Evolutionary conservation across 768 basidiomycete genomes (phyloP).

Genomic region (Amanita brunnescens): DNA sequence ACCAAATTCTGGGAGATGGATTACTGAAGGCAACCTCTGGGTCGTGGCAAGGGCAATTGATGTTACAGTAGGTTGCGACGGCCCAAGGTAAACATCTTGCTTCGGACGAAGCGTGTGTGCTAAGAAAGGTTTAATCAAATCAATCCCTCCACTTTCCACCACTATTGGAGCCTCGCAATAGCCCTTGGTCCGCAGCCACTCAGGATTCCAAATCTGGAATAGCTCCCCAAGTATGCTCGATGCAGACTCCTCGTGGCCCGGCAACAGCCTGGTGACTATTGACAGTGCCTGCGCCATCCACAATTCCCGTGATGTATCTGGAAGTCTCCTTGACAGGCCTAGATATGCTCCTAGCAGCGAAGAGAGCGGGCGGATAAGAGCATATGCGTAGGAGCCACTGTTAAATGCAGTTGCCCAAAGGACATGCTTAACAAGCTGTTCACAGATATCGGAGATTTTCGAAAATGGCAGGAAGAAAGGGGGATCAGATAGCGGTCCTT

Average conservation of each 20-base stretch:
- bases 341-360: constrained; percentile 47
- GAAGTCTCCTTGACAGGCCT: constrained; percentile 46
- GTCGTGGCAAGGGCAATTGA: constrained; percentile 56
- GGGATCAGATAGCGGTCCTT: constrained; percentile 33
- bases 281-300: constrained; percentile 64
- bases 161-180: constrained; percentile 36
- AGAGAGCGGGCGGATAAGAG: constrained; percentile 45
- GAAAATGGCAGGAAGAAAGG: constrained; percentile 57
- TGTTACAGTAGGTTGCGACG: constrained; percentile 37
- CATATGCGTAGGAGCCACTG: constrained; percentile 18
- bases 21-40: constrained; percentile 32
- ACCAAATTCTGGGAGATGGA: constrained; percentile 21
- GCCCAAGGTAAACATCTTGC: constrained; percentile 36
- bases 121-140: constrained; percentile 54
- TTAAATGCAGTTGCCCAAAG: constrained; percentile 35
- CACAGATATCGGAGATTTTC: constrained; percentile 44
- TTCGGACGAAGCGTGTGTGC: constrained; percentile 34
- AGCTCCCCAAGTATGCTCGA: constrained; percentile 33
- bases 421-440: constrained; percentile 38
- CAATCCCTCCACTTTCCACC: constrained; percentile 38
- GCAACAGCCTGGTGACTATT: constrained; percentile 45
- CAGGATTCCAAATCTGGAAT: constrained; percentile 24
- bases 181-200: constrained; percentile 31
- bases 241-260: constrained; percentile 68
- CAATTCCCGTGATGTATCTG: constrained; percentile 43